Base-by-base conservation (phyloP, 2,329 filamentous ascomycete species). In the Fusarium sp. region DNA sequence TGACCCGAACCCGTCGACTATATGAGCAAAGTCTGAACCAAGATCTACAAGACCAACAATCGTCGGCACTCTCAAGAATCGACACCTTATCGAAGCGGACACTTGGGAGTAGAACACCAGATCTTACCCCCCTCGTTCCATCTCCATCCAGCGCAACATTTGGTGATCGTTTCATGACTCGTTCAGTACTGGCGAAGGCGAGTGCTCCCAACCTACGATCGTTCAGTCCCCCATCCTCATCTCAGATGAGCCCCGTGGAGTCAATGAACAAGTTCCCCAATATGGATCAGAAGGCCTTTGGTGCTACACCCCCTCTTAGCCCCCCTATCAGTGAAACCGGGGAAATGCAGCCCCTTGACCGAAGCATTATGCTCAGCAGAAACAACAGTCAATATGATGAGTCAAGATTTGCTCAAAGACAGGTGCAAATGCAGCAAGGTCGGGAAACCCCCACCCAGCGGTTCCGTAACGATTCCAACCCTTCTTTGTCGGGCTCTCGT, bases 1-100 rank as follows among this genome's bases (percentile, higher is more conserved):
- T 90, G 6, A 91, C 90, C 2, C 92, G 94, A 69, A 87, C 88
- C 3, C 88, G 92, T 55, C 86, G 94, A 46, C 83, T 97, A 2
- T 98, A 97, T 75, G 94, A 97, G 68, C 92, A 93, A 69, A 91
- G 92, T 1, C 83, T 97, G 18, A 92, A 90, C 52, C 91, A 94
- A 74, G 91, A 96, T 67, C 85, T 93, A 14, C 91, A 94, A 52
- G 93, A 94, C 58, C 91, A 96, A 71, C 94, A 95, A 75, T 87
- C 87, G 5, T 92, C 92, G 4, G 89, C 92, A 0, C 80, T 96
- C 69, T 90, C 89, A n/a, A 88, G 94, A 42, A 87, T 97, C 44
- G 94, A 97, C 74, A 94, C 90, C 1, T 82, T 97, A 53, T 90
- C 90, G 27, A 88, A 90, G 61, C 90, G 88, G 18, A 83, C 83